Evolutionary conservation across 176 grass and related monocot species (phyloP).

Genomic region (Oryza brachyantha): DNA sequence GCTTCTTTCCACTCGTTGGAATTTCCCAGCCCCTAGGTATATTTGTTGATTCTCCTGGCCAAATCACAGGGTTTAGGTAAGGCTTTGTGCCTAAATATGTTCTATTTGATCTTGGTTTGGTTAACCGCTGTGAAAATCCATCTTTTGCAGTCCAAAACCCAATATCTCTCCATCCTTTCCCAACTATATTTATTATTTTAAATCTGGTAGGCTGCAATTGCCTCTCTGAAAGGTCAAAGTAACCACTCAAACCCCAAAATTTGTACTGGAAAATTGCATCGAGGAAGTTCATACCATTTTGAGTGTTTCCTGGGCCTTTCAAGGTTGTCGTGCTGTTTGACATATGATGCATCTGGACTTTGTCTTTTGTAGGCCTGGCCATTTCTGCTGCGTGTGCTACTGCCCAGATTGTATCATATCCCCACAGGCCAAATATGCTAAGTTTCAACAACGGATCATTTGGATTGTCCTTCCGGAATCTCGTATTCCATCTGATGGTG

Average conservation of each 20-base stretch:
- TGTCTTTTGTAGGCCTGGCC: not conserved
- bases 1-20: conserved; percentile 16
- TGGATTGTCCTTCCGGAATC: conserved; percentile 42
- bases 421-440: conserved; percentile 36
- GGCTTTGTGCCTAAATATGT: not conserved
- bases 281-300: conserved; percentile 30
- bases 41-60: conserved; percentile 30
- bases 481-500: conserved; percentile 44
- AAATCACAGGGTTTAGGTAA: conserved; percentile 25
- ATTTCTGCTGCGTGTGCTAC: conserved; percentile 37
- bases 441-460: conserved; percentile 21
- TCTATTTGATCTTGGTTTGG: not conserved
- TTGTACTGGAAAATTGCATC: conserved; percentile 32
- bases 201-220: conserved; percentile 40
- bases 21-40: conserved; percentile 40
- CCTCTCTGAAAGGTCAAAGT: conserved; percentile 39
- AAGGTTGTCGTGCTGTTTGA: conserved; percentile 12
- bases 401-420: conserved; percentile 59
- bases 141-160: conserved; percentile 45
- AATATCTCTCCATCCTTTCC: conserved; percentile 12
- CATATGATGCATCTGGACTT: not conserved
- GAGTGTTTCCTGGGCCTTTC: not conserved
- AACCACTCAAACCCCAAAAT: conserved; percentile 54
- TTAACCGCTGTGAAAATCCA: conserved; percentile 24
- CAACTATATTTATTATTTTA: conserved; percentile 55